Base-by-base conservation (phyloP, 2,329 filamentous ascomycete genomes). In the Aspergillus eucalypticola region DNA sequence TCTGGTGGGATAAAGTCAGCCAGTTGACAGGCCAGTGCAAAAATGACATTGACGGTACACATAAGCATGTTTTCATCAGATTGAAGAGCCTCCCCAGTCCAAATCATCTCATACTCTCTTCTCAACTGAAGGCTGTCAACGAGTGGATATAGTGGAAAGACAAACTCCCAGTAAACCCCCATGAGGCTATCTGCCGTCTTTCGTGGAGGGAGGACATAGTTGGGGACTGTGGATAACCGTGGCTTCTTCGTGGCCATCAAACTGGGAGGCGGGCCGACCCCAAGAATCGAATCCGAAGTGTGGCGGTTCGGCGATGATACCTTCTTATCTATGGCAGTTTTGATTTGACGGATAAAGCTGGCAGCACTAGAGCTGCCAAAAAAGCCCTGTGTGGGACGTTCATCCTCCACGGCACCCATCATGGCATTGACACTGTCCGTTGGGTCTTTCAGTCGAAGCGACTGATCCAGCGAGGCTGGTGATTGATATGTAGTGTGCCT, bases 281-380 rank as follows among this genome's bases (percentile, higher is more conserved):
- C 64, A 3, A 38, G 63, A 48, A 53, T 53, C 19, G 63, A 67
- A 35, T 66, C 58, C 1, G 68, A 69, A 7, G 63, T 58, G 10
- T 54, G 58, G 38, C 59, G 64, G 38, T 68, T 48, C 7, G 68
- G 68, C 2, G 69, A 69, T 1, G 61, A 58, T 1, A 73, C 53
- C 27, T 67, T 66, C 42, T 68, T 64, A 56, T 81, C 78, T 1
- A 81, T 77, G 0, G 78, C 79, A 1, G 72, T 76, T 54, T 77
- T 80, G 41, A 82, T 81, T 56, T 81, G 79, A 1, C 74, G 74
- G 27, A 80, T 81, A 51, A 82, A 82, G 2, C 78, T 79, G 0
- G 79, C 78, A 0, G 78, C 78, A 58, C 80, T 82, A 15, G 79
- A 81, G 60, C 75, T 81, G 0, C 80, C 79, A 57, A 82, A 82